Base-by-base conservation (phyloP, 148 eudicot species). In the Salicornia ramosissima region DNA sequence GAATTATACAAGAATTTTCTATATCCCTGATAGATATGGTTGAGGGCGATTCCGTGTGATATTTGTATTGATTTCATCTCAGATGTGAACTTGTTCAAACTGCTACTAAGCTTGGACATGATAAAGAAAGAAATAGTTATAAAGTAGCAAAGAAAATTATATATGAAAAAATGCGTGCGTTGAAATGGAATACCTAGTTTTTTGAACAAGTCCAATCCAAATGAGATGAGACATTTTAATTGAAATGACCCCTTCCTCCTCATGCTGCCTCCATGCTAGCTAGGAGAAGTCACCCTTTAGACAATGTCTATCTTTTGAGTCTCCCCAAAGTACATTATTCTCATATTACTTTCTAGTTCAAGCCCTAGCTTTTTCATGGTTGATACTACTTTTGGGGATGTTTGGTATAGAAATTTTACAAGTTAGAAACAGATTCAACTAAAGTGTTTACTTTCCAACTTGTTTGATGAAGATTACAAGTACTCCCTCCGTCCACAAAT, bases 271-370 rank as follows among this genome's bases (percentile, higher is more conserved):
- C 71, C 58, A 29, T 18, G 26, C 42, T 71, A 51, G 46, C n/a
- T n/a, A n/a, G n/a, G n/a, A 71, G 62, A 71, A 71, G 71, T 52
- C 79, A 76, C 74, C 65, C 62, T 42, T 50, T 64, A 55, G 75
- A 74, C 65, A 16, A 5, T 45, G 58, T 66, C 77, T 46, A 45
- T 45, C 22, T 31, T 25, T 74, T 67, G 22, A 29, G 46, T 56
- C 14, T 34, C 33, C 39, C 40, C 69, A 16, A 67, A 52, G 15
- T 26, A 53, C 14, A 65, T 65, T 1, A 13, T 59, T 58, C 30
- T 36, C 28, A 50, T 22, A 45, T 33, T 60, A 49, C 22, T 57
- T 46, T 68, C n/a, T n/a, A n/a, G n/a, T n/a, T n/a, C n/a, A n/a
- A n/a, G n/a, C n/a, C n/a, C n/a, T n/a, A n/a, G n/a, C n/a, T n/a